Conservation (phyloP, 2,329 filamentous ascomycete species). For the Knufia fluminis region DNA sequence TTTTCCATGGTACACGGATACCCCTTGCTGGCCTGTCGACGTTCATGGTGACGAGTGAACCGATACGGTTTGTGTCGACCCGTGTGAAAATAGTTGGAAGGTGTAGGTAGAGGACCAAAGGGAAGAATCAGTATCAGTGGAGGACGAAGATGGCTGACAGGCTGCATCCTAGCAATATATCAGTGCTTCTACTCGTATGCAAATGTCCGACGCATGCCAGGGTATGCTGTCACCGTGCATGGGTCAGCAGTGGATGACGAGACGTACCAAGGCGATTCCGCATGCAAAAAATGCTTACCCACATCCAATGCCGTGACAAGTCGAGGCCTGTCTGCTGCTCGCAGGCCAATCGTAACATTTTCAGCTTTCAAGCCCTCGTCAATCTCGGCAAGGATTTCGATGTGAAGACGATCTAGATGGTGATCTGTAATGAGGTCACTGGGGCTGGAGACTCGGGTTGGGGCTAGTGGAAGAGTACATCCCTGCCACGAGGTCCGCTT, state of each 20-base stretch:
- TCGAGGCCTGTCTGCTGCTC: too few relatives aligned
- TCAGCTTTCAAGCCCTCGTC: too few relatives aligned
- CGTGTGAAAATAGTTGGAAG: not conserved
- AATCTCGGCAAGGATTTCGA: too few relatives aligned
- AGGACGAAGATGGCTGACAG: not conserved
- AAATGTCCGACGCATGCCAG: not conserved
- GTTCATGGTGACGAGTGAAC: conserved; percentile 9
- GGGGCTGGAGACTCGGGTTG: too few relatives aligned
- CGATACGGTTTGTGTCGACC: not conserved
- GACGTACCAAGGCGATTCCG: too few relatives aligned
- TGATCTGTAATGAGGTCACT: too few relatives aligned
- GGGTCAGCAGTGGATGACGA: not conserved
- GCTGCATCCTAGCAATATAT: not conserved
- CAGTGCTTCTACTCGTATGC: not conserved
- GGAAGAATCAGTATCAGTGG: not conserved
- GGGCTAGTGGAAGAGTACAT: too few relatives aligned
- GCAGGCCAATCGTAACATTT: too few relatives aligned
- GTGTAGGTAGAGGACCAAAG: not conserved
- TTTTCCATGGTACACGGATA: conserved; percentile 15
- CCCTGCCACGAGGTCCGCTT: too few relatives aligned
- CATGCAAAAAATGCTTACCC: too few relatives aligned
- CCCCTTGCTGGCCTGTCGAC: conserved; percentile 12
- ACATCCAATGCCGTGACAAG: too few relatives aligned
- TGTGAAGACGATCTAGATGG: too few relatives aligned
- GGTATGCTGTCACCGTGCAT: conserved; percentile 7